Evolutionary conservation across 768 basidiomycete genomes (phyloP), one percentile per base, ranked within the genome.

Genomic region (Fomitopsis serialis): DNA sequence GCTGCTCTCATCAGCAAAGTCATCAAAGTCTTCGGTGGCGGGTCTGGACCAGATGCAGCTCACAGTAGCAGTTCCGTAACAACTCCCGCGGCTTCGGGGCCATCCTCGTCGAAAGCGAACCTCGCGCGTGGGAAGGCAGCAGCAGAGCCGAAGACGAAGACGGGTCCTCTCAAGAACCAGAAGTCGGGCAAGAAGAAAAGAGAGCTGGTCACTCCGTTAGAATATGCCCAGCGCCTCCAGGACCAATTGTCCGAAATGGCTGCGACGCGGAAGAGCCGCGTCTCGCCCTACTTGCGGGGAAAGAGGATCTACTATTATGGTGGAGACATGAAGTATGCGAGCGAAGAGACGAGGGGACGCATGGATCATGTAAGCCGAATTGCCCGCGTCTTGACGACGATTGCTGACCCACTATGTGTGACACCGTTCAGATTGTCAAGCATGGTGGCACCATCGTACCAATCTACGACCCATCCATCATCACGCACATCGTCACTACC

Each of bases 401-500:
- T 15, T 4, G 15, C 37, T 40, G 15, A 40, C 37, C 6, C 15
- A 17, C 15, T 35, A 8, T 35, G 37, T 17, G 37, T 51, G 17
- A 35, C 25, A 25, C 32, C 19, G 35, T 24, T 19, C 51, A 91
- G 89, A 79, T 92, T 37, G 71, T 82, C 42, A 73, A 72, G 54
- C 69, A 80, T 56, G 89, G 89, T 11, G 89, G 80, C 42, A 79
- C 74, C 21, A 69, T 91, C 23, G 67, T 80, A 36, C 76, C 85
- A 2, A 70, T 60, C 34, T 91, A 79, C 60, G 82, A 90, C 56
- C 69, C 80, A 2, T 56, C 61, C 4, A 56, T 65, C 8, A 78
- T 85, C 25, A 89, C 89, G 3, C 85, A 89, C 60, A 83, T 92
- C 49, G 73, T 91, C 29, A 80, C 81, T 7, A 58, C 70, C 29